phyloP scores from a whole-genome alignment of 768 basidiomycete species.

The Rhodotorula diobovata region DNA sequence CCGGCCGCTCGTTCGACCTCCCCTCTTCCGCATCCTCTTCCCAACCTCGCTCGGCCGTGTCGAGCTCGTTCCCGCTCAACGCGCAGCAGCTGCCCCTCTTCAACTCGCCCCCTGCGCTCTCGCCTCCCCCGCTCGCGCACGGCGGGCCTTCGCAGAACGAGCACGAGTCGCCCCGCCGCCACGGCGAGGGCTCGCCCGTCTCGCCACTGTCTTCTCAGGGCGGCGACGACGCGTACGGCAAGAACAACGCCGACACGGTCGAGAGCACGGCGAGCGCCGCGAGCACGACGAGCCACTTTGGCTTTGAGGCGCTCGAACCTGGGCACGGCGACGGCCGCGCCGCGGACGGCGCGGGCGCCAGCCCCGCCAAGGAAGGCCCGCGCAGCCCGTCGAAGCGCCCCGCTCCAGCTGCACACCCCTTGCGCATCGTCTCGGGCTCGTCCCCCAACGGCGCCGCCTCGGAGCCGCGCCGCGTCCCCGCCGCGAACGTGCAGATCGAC shows the following conservation, averaged over 20 bases:
- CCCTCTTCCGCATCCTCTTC: not conserved
- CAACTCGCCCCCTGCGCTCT: conserved; percentile 10
- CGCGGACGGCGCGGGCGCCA: not conserved
- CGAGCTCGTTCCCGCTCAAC: not conserved
- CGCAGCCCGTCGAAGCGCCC: not conserved
- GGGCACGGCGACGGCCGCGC: not conserved
- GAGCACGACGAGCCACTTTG: conserved; percentile 7
- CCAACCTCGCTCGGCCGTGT: not conserved
- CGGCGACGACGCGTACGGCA: not conserved
- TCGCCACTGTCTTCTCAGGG: not conserved
- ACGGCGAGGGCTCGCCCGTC: not conserved
- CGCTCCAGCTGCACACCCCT: no score
- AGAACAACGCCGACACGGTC: conserved; percentile 6
- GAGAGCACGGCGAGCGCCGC: conserved; percentile 10
- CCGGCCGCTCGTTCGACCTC: conserved; percentile 8
- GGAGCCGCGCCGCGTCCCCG: conserved; percentile 6
- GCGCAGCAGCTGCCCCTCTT: not conserved
- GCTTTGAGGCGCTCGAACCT: conserved; percentile 6
- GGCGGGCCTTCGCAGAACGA: not conserved
- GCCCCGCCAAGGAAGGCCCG: not conserved
- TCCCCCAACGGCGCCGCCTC: not conserved
- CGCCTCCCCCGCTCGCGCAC: not conserved
- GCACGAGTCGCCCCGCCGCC: not conserved
- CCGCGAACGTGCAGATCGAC: conserved; percentile 31
- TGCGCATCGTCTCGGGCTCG: not conserved